phyloP scores from a whole-genome alignment of 2,329 filamentous ascomycete species.

The Cylindrodendrum hubeiense region DNA sequence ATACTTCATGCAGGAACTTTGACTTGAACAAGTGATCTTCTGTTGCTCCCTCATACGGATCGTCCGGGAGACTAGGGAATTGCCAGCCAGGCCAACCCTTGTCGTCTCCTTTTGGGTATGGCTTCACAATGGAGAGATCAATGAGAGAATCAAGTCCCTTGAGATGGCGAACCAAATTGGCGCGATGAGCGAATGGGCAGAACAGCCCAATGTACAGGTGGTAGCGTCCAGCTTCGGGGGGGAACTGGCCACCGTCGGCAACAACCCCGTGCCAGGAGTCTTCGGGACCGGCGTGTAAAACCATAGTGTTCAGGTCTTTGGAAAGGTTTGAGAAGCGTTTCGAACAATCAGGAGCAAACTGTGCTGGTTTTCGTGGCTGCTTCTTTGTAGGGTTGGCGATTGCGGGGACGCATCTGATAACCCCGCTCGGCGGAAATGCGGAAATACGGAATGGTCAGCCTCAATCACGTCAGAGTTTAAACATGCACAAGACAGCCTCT shows the following conservation, averaged over 20 bases:
- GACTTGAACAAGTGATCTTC: constrained; percentile 74
- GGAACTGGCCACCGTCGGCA: constrained; percentile 54
- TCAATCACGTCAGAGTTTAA: neutral
- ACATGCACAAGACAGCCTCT: neutral
- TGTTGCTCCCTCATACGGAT: constrained; percentile 70
- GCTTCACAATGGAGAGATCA: constrained; percentile 70
- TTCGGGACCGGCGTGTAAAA: constrained; percentile 32
- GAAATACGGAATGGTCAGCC: neutral
- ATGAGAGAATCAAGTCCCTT: constrained; percentile 81
- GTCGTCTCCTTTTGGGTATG: constrained; percentile 75
- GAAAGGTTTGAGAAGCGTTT: neutral
- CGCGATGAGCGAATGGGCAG: constrained; percentile 78
- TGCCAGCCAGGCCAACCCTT: constrained; percentile 74
- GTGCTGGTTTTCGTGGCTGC: neutral
- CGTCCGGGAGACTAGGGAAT: constrained; percentile 63
- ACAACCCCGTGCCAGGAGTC: constrained; percentile 45
- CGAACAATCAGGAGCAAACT: neutral
- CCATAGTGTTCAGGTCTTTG: constrained; percentile 14
- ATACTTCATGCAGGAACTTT: constrained; percentile 76
- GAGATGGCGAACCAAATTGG: constrained; percentile 76
- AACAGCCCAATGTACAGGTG: constrained; percentile 70
- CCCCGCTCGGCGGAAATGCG: constrained; percentile 26
- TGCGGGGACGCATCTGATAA: neutral
- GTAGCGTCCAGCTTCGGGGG: constrained; percentile 70
- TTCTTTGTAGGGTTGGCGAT: neutral